Percentiles rank a stretch among this genome's conserved stretches.
These are phyloP conservation scores for Monosporozyma aquatica DNA, from an alignment of 805 yeast genomes.

Conservation along the genomic window DNA sequence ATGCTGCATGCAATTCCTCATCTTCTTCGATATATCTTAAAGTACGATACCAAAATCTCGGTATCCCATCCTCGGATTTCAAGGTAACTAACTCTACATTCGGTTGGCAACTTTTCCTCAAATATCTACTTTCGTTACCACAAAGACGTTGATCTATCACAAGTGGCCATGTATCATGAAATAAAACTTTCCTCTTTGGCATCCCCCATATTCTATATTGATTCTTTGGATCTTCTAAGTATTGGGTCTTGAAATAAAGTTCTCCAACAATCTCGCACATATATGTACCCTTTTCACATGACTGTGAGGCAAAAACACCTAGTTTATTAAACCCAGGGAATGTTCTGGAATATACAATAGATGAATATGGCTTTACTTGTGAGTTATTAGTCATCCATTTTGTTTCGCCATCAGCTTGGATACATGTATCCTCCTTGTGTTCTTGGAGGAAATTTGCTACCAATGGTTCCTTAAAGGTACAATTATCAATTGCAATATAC, in stretches of 20 bases:
- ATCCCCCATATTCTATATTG: constrained; percentile 73
- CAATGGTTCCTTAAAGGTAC: constrained; percentile 36
- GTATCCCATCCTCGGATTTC: constrained; percentile 23
- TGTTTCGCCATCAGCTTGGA: constrained; percentile 16
- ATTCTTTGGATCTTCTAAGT: constrained; percentile 56
- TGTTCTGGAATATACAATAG: constrained; percentile 45
- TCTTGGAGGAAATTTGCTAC: constrained; percentile 39
- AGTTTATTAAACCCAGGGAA: constrained; percentile 65
- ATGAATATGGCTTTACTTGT: constrained; percentile 50
- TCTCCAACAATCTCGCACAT: constrained; percentile 67
- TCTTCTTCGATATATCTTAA: constrained; percentile 47
- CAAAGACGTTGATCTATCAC: constrained; percentile 79
- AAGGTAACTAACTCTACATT: constrained; percentile 57
- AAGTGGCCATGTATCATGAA: constrained; percentile 48
- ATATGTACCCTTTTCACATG: constrained; percentile 39
- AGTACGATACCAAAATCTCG: constrained; percentile 53
- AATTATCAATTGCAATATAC: constrained; percentile 28
- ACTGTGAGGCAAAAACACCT: constrained; percentile 44
- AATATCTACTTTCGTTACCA: constrained; percentile 68
- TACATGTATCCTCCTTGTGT: constrained; percentile 34
- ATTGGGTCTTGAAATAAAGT: constrained; percentile 51
- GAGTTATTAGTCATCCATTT: constrained; percentile 20
- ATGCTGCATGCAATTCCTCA: constrained; percentile 64
- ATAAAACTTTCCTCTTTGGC: constrained; percentile 49
- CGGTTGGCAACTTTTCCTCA: constrained; percentile 68